These are phyloP conservation scores for Torulaspora globosa DNA, from an alignment of 1,139 yeast genomes.

Conservation along the genomic window DNA sequence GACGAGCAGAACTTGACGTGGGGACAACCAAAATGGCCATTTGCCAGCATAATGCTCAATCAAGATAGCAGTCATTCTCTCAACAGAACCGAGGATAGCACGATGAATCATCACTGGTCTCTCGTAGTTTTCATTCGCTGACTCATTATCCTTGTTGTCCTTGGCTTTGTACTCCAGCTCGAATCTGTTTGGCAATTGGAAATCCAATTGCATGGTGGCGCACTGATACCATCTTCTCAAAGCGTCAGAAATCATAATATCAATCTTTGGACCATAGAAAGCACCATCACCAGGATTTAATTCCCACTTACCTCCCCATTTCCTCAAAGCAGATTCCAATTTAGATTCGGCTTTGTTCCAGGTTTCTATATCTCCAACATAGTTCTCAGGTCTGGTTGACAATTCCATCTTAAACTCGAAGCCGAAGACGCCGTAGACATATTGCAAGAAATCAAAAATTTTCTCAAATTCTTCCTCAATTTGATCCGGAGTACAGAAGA, in stretches of 20 bases:
- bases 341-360: slow-evolving; percentile 87
- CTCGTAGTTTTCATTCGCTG: slow-evolving; percentile 36
- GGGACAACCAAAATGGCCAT: slow-evolving; percentile 99
- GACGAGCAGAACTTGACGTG: slow-evolving; percentile 90
- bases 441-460: slow-evolving; percentile 73
- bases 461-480: slow-evolving; percentile 76
- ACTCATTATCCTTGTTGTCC: slow-evolving; percentile 57
- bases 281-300: slow-evolving; percentile 97
- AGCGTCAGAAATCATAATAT: slow-evolving; percentile 87
- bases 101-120: slow-evolving; percentile 99
- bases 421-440: slow-evolving; percentile 79
- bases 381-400: slow-evolving; percentile 92
- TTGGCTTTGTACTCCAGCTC: slow-evolving; percentile 81
- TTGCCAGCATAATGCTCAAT: slow-evolving; percentile 97
- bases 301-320: slow-evolving; percentile 83
- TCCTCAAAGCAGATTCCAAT: slow-evolving; percentile 68
- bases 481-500: slow-evolving; percentile 88
- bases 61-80: slow-evolving; percentile 96
- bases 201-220: slow-evolving; percentile 96
- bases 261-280: slow-evolving; percentile 97
- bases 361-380: slow-evolving; percentile 76
- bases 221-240: slow-evolving; percentile 94
- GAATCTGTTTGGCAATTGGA: slow-evolving; percentile 91
- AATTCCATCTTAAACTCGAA: slow-evolving; percentile 85
- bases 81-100: slow-evolving; percentile 95